These are phyloP conservation scores for Russula foetens DNA, from an alignment of 768 basidiomycete genomes.

Conservation along the genomic window DNA sequence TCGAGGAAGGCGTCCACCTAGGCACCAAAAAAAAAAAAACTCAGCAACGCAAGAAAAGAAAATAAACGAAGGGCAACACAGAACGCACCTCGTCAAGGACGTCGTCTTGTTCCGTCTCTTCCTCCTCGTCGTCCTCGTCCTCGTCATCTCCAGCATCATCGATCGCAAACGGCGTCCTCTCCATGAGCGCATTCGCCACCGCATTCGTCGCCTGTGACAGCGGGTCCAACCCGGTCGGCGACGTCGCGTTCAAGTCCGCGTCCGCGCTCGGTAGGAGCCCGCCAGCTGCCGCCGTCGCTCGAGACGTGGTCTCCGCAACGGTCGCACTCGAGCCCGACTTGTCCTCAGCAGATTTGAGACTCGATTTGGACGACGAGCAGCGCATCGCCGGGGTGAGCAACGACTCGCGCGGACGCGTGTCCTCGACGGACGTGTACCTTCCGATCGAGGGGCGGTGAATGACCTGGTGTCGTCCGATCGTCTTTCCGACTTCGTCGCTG, in stretches of 20 bases:
- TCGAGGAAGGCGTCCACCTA: conserved; percentile 92
- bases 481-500: conserved; percentile 90
- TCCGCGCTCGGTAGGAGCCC: conserved; percentile 43
- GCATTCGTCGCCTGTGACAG: conserved; percentile 71
- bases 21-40: not conserved
- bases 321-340: conserved; percentile 26
- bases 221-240: conserved; percentile 36
- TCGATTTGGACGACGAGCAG: conserved; percentile 48
- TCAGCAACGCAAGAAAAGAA: not conserved
- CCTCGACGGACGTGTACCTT: conserved; percentile 73
- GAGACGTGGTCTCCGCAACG: conserved; percentile 21
- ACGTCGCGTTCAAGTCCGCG: conserved; percentile 16
- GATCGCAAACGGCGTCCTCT: conserved; percentile 93
- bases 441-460: conserved; percentile 79
- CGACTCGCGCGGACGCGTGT: conserved; percentile 84
- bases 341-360: conserved; percentile 26
- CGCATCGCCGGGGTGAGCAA: conserved; percentile 67
- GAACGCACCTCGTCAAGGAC: conserved; percentile 80
- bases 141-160: conserved; percentile 88
- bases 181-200: conserved; percentile 63
- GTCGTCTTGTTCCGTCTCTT: conserved; percentile 56
- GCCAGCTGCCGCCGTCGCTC: conserved; percentile 19
- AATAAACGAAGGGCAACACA: not conserved
- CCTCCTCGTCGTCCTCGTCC: conserved; percentile 51
- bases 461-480: conserved; percentile 89